Conservation (phyloP, 768 basidiomycete genomes). For the Tylopilus sp. region DNA sequence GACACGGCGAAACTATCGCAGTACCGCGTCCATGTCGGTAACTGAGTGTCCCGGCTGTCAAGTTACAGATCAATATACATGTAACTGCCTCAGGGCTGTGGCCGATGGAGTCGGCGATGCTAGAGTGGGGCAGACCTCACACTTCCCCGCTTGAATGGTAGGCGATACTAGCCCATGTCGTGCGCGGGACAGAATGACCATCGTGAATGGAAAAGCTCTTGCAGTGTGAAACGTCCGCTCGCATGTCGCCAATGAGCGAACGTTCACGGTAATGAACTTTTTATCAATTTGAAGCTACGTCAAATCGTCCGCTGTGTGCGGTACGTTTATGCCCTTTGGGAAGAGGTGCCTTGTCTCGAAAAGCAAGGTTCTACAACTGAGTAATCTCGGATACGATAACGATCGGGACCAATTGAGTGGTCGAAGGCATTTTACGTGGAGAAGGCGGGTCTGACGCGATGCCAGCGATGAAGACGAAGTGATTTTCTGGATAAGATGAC, state of each 20-base stretch:
- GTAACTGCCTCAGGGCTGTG: conserved; percentile 12
- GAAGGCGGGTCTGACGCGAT: conserved; percentile 12
- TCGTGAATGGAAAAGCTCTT: conserved; percentile 1
- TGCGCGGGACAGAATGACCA: background rate
- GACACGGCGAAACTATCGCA: background rate
- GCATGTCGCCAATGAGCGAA: background rate
- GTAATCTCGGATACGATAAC: conserved; percentile 4
- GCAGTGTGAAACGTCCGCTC: conserved; percentile 1
- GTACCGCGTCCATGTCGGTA: background rate
- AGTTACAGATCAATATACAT: conserved; percentile 1
- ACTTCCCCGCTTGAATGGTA: background rate
- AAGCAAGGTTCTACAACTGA: conserved; percentile 11
- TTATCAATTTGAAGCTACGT: conserved; percentile 4
- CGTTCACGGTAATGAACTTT: conserved; percentile 7
- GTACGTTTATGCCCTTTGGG: conserved; percentile 14
- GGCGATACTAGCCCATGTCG: background rate
- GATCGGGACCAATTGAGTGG: conserved; percentile 10
- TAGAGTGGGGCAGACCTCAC: background rate
- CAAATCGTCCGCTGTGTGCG: conserved; percentile 13
- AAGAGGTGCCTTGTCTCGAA: conserved; percentile 10
- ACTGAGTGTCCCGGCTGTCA: conserved; percentile 1
- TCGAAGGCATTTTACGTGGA: conserved; percentile 20
- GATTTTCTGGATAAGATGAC: conserved; percentile 16
- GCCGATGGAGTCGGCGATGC: conserved; percentile 17
- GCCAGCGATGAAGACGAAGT: conserved; percentile 2